Percentiles rank a stretch among this genome's conserved stretches.
These are phyloP conservation scores for Urtica urens DNA, from an alignment of 306 rosid genomes.

Conservation along the genomic window DNA sequence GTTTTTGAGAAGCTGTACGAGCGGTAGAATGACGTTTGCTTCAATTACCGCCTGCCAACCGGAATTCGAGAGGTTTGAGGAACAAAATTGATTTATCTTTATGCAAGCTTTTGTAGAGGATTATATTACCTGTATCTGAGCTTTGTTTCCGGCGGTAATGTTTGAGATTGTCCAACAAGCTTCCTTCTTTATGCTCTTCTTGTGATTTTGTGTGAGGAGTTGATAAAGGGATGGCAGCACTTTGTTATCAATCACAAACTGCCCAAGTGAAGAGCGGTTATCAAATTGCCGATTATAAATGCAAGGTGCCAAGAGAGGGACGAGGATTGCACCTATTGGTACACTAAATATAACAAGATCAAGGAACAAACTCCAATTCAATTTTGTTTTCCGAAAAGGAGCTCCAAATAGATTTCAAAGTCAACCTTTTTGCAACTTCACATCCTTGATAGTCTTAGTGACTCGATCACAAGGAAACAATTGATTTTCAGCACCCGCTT, in stretches of 20 bases:
- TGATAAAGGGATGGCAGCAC: slow-evolving; percentile 42
- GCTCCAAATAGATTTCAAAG: not conserved
- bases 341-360: not conserved
- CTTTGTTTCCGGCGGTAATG: slow-evolving; percentile 57
- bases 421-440: not conserved
- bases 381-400: too few species aligned
- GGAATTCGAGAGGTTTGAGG: slow-evolving; percentile 1
- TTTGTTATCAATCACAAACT: slow-evolving; percentile 44
- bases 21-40: slow-evolving; percentile 41
- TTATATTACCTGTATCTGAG: slow-evolving; percentile 48
- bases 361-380: not conserved
- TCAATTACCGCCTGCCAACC: slow-evolving; percentile 49
- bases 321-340: not conserved
- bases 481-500: not conserved
- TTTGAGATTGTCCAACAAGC: slow-evolving; percentile 71
- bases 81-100: not conserved
- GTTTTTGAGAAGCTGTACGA: slow-evolving; percentile 45
- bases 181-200: slow-evolving; percentile 59
- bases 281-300: slow-evolving; percentile 1
- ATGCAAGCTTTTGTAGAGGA: not conserved
- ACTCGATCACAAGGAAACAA: not conserved
- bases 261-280: slow-evolving; percentile 11
- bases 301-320: not conserved
- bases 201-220: slow-evolving; percentile 47
- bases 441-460: not conserved